Percentiles rank a stretch among this genome's conserved stretches.
These are phyloP conservation scores for Aspergillus aculeatus DNA, from an alignment of 2,329 filamentous ascomycete genomes.

Conservation along the genomic window DNA sequence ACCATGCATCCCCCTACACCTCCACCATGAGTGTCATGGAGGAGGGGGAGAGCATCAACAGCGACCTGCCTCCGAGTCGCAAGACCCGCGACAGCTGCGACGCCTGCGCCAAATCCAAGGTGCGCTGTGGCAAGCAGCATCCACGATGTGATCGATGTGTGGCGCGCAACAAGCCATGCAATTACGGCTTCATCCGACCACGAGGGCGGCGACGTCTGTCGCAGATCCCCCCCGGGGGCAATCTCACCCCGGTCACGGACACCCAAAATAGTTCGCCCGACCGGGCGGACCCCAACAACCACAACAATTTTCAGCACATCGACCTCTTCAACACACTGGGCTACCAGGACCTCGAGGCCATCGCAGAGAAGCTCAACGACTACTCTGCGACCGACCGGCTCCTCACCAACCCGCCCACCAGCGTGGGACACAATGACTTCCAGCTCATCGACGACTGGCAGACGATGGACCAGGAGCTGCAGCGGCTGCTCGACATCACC, in stretches of 20 bases:
- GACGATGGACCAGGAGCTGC: background rate
- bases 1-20: background rate
- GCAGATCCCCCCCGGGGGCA: background rate
- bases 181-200: background rate
- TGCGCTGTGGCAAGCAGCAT: background rate
- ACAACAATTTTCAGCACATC: background rate
- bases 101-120: constrained; percentile 1
- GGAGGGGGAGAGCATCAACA: background rate
- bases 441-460: background rate
- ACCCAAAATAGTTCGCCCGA: background rate
- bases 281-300: background rate
- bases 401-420: background rate
- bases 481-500: background rate
- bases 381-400: background rate
- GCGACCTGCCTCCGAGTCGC: background rate
- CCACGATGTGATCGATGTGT: background rate
- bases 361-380: background rate
- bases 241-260: background rate
- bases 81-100: background rate
- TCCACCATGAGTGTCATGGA: background rate
- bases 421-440: background rate
- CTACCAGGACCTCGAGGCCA: background rate
- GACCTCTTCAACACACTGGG: background rate
- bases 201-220: background rate
- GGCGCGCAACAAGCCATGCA: background rate